Evolutionary conservation across 2,329 filamentous ascomycete genomes (phyloP).

Genomic region (Epichloe coenophiala): DNA sequence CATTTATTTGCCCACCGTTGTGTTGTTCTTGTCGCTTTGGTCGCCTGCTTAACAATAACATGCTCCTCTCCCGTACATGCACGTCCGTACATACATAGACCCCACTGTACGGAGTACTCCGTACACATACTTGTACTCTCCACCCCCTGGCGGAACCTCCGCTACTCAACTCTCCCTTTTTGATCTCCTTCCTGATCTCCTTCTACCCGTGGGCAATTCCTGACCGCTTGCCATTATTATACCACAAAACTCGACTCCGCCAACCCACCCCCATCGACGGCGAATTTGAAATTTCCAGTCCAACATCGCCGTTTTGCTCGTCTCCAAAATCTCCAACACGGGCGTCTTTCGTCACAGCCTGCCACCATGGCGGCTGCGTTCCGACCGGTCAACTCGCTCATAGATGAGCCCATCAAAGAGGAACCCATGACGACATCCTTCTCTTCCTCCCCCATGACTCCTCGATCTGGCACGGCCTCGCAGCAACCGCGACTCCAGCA

Average conservation of each 20-base stretch:
- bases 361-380: constrained; percentile 33
- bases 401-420: constrained; percentile 19
- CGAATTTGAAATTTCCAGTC: too few relatives aligned
- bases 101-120: too few relatives aligned
- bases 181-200: constrained; percentile 2
- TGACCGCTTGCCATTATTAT: background rate
- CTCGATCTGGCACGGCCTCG: constrained; percentile 23
- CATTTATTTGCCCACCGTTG: background rate
- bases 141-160: constrained; percentile 4
- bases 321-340: background rate
- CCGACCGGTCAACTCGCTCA: constrained; percentile 32
- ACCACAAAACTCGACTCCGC: background rate
- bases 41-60: constrained; percentile 4
- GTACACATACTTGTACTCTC: constrained; percentile 1
- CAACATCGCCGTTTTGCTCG: background rate
- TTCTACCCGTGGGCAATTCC: background rate
- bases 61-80: too few relatives aligned
- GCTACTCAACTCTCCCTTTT: constrained; percentile 8
- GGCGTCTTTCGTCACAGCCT: background rate
- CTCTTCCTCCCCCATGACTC: constrained; percentile 15
- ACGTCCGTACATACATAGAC: too few relatives aligned
- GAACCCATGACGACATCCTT: constrained; percentile 23
- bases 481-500: constrained; percentile 15
- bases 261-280: too few relatives aligned
- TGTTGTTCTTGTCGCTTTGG: background rate